phyloP scores from a whole-genome alignment of 1,284 basidiomycete species.

The Ganoderma lucidum region DNA sequence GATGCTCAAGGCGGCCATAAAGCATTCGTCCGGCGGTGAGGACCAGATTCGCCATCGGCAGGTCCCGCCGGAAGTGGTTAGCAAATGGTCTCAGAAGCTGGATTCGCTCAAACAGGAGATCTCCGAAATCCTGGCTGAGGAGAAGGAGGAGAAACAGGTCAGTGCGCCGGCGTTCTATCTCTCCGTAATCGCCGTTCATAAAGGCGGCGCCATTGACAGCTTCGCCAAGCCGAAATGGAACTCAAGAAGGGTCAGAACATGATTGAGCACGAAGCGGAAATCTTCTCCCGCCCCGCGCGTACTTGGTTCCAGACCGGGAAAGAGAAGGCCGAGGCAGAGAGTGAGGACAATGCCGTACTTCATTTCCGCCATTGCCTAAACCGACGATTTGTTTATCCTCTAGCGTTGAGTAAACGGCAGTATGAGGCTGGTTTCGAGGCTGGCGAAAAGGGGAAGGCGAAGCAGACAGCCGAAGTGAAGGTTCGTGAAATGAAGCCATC shows the following conservation, averaged over 20 bases:
- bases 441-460: conserved; percentile 36
- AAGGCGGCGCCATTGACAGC: conserved; percentile 47
- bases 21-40: conserved; percentile 78
- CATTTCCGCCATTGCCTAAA: conserved; percentile 15
- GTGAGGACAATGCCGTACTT: conserved; percentile 50
- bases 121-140: conserved; percentile 85
- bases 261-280: conserved; percentile 95
- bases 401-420: conserved; percentile 77
- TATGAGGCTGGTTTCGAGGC: conserved; percentile 65
- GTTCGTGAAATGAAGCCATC: conserved; percentile 25
- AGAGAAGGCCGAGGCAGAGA: conserved; percentile 85
- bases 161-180: conserved; percentile 30
- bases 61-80: conserved; percentile 82
- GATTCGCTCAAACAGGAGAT: conserved; percentile 84
- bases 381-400: conserved; percentile 16
- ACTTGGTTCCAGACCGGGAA: conserved; percentile 97
- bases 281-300: conserved; percentile 91
- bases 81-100: conserved; percentile 77
- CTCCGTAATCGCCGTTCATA: conserved; percentile 18
- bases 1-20: conserved; percentile 96
- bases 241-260: conserved; percentile 95
- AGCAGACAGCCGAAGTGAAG: conserved; percentile 43
- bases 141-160: conserved; percentile 95
- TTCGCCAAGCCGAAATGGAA: conserved; percentile 96
- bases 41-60: conserved; percentile 93